A percentile compares a stretch with the other conserved stretches of the same genome.
These are phyloP conservation scores for Tagetes erecta DNA, from an alignment of 129 eudicot genomes.

Conservation along the genomic window DNA sequence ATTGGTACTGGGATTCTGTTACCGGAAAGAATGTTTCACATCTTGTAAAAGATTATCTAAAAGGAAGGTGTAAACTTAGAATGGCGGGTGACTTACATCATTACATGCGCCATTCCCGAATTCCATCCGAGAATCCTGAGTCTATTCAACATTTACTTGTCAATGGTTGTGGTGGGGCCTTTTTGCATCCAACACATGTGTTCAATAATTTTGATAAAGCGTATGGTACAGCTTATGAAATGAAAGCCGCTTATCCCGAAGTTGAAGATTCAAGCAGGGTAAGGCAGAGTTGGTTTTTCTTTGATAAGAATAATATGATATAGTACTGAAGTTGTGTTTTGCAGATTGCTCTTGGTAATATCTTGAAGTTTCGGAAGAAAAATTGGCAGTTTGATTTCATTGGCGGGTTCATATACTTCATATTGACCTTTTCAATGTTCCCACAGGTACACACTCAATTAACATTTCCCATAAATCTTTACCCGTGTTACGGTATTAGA, in stretches of 20 bases:
- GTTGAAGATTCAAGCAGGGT: slow-evolving; percentile 73
- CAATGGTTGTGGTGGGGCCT: slow-evolving; percentile 98
- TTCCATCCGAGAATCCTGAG: slow-evolving; percentile 72
- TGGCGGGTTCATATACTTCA: slow-evolving; percentile 91
- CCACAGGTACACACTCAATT: slow-evolving; percentile 61
- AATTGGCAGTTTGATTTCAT: slow-evolving; percentile 99
- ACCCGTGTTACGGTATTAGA: neutral
- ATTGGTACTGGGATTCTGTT: slow-evolving; percentile 88
- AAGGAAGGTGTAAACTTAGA: slow-evolving; percentile 90
- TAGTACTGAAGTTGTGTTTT: slow-evolving; percentile 13
- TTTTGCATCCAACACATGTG: slow-evolving; percentile 97
- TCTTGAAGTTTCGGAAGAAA: slow-evolving; percentile 92
- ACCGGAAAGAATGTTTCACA: slow-evolving; percentile 85
- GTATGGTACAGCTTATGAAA: slow-evolving; percentile 65
- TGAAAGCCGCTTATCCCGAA: slow-evolving; percentile 89
- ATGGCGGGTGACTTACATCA: slow-evolving; percentile 96
- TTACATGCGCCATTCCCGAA: slow-evolving; percentile 89
- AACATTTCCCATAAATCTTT: neutral
- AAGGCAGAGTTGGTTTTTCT: slow-evolving; percentile 52
- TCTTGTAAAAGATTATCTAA: slow-evolving; percentile 72
- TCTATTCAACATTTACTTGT: slow-evolving; percentile 87
- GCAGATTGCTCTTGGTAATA: slow-evolving; percentile 96
- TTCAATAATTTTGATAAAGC: slow-evolving; percentile 65
- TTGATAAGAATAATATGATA: neutral
- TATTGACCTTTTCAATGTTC: slow-evolving; percentile 92